phyloP scores from a whole-genome alignment of 495 filamentous ascomycete species.

The Aspergillus bertholletiae region DNA sequence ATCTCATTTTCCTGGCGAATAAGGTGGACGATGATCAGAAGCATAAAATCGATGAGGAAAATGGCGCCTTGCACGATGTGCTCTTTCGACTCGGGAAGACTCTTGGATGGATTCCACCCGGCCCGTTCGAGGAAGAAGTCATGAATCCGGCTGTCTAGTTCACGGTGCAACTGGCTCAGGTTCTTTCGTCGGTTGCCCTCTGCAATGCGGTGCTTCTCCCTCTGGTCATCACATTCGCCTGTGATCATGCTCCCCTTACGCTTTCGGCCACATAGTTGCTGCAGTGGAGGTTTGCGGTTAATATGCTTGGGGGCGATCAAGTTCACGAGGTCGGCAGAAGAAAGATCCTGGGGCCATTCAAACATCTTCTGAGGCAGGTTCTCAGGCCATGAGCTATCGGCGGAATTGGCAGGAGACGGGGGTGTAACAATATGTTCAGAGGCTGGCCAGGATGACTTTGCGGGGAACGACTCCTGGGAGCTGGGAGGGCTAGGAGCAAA shows the following conservation, averaged over 20 bases:
- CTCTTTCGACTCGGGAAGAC: slow-evolving; percentile 44
- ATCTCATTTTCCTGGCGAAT: slow-evolving; percentile 39
- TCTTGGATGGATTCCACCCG: slow-evolving; percentile 46
- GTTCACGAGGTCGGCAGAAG: slow-evolving; percentile 32
- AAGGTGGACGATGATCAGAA: slow-evolving; percentile 37
- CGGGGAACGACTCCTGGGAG: slow-evolving; percentile 35
- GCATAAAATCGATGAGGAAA: slow-evolving; percentile 43
- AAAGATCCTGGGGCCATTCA: slow-evolving; percentile 38
- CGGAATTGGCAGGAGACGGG: slow-evolving; percentile 42
- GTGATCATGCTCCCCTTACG: slow-evolving; percentile 39
- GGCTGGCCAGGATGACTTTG: slow-evolving; percentile 34
- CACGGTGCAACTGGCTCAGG: slow-evolving; percentile 41
- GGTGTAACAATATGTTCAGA: slow-evolving; percentile 34
- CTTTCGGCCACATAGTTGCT: slow-evolving; percentile 46
- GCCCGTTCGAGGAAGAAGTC: slow-evolving; percentile 44
- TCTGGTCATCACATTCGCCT: slow-evolving; percentile 38
- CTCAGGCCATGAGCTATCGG: slow-evolving; percentile 43
- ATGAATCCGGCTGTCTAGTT: slow-evolving; percentile 39
- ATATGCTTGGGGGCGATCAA: slow-evolving; percentile 39
- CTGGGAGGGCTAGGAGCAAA: slow-evolving; percentile 34
- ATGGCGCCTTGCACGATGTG: slow-evolving; percentile 46
- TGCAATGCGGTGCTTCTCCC: slow-evolving; percentile 46
- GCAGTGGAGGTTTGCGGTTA: slow-evolving; percentile 43
- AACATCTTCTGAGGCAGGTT: slow-evolving; percentile 29
- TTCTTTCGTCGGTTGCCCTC: slow-evolving; percentile 46